These are phyloP conservation scores for Calocybe cyanea DNA, from an alignment of 768 basidiomycete genomes.

Conservation along the genomic window DNA sequence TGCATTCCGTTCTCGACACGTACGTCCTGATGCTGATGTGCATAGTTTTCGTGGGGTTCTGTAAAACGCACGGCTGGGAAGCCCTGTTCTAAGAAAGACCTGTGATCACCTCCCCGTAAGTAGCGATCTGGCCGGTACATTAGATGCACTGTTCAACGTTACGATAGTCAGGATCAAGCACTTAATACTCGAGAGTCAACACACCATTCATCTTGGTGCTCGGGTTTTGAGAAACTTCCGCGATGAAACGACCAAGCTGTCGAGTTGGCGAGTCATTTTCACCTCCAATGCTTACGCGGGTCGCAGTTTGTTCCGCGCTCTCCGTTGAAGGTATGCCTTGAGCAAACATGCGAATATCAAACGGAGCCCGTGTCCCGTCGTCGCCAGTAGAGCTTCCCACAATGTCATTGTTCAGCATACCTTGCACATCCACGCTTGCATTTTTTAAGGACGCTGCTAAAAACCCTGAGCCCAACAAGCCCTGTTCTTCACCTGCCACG, in stretches of 20 bases:
- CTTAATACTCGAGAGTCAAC: background rate
- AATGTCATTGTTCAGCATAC: constrained; percentile 57
- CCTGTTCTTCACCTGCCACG: constrained; percentile 52
- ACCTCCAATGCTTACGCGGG: constrained; percentile 38
- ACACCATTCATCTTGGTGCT: constrained; percentile 40
- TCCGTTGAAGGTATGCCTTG: constrained; percentile 48
- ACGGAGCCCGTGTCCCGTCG: constrained; percentile 41
- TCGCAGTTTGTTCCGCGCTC: constrained; percentile 29
- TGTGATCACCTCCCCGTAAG: constrained; percentile 52
- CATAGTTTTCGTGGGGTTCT: constrained; percentile 54
- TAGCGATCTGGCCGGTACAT: constrained; percentile 52
- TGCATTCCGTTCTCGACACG: constrained; percentile 48
- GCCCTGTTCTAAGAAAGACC: constrained; percentile 46
- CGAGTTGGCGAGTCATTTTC: constrained; percentile 53
- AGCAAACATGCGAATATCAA: constrained; percentile 48
- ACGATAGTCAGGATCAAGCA: too few species aligned
- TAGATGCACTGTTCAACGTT: constrained; percentile 35
- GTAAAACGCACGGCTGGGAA: constrained; percentile 55
- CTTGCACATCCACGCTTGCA: constrained; percentile 47
- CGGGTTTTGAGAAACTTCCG: constrained; percentile 46
- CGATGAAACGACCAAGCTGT: constrained; percentile 47
- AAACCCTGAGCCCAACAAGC: constrained; percentile 43
- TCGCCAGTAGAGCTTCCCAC: constrained; percentile 50
- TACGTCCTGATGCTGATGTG: constrained; percentile 55
- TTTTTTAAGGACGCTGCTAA: constrained; percentile 40